Evolutionary conservation across 768 basidiomycete genomes (phyloP), one percentile per base, ranked within the genome.

Genomic region (Chalciporus sphaerocephalus): DNA sequence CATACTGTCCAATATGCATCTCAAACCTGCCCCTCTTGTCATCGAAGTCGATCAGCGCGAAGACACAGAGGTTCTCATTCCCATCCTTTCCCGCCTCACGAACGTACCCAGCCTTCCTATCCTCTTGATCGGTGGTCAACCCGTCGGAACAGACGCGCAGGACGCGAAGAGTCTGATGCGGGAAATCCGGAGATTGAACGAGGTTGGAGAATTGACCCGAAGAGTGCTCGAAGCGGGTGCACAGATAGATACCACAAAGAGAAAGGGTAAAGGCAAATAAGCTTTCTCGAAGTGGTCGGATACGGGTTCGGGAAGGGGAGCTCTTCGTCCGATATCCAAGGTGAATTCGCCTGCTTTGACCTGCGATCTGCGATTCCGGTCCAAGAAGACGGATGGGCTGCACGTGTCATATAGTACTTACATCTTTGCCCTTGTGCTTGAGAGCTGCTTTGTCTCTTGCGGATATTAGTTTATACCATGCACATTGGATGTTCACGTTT

Each of bases 31-130:
- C 0, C 81, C 86, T 0, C 76, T 80, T 13, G 71, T 88, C 39
- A 76, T 91, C 34, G 84, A 87, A 32, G 75, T 87, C 17, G 87
- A 91, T 57, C 64, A 79, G 41, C 80, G 88, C 49, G 83, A 81
- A 48, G 88, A 92, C 59, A 77, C 75, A 5, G 69, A 74, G 0
- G 79, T 87, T 20, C 69, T 92, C 18, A 61, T 64, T 4, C 80
- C 85, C 2, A 69, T 90, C 20, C 71, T 91, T 36, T 55, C 60
- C 11, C 81, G 88, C 0, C 69, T 91, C 30, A 85, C 85, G 0
- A 65, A 64, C 13, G 58, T 71, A 4, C 50, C 69, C 1, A 74
- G 79, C 13, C 68, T 90, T 6, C 86, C 89, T 13, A 60, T 89
- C 23, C 73, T 91, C 5, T 69, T 92, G 42, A 62, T 92, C 36